A percentile compares a stretch with the other conserved stretches of the same genome.
phyloP scores from a whole-genome alignment of 2,329 filamentous ascomycete species.

The Graphium sp. region DNA sequence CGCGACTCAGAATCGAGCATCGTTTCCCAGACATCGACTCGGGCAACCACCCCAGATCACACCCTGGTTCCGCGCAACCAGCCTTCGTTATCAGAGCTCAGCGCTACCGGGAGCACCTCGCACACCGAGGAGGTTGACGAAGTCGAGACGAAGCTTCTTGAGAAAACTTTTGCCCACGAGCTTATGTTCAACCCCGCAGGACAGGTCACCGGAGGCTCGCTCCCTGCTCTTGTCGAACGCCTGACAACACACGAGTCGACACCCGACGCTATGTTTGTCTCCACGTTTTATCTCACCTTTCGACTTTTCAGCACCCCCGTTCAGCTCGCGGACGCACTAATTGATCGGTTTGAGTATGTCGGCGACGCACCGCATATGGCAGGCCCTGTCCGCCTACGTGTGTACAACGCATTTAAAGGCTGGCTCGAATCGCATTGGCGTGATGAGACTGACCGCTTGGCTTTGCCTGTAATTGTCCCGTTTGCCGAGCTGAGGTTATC shows the following conservation, averaged over 20 bases:
- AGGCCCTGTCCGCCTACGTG: constrained; percentile 67
- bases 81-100: constrained; percentile 51
- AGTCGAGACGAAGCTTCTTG: constrained; percentile 68
- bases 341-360: constrained; percentile 85
- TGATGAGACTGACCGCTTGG: constrained; percentile 59
- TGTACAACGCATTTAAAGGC: constrained; percentile 93
- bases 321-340: constrained; percentile 65
- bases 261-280: constrained; percentile 80
- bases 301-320: constrained; percentile 73
- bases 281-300: constrained; percentile 93
- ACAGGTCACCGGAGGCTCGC: constrained; percentile 80
- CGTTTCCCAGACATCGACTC: constrained; percentile 66
- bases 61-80: constrained; percentile 34
- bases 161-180: constrained; percentile 82
- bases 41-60: constrained; percentile 72
- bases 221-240: constrained; percentile 83
- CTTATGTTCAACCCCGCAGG: constrained; percentile 89
- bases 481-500: constrained; percentile 66
- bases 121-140: constrained; percentile 64
- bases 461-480: constrained; percentile 56
- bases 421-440: constrained; percentile 97
- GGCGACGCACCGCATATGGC: constrained; percentile 59
- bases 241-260: constrained; percentile 87
- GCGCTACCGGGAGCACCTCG: constrained; percentile 40
- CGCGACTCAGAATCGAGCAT: constrained; percentile 69